Conservation (phyloP, 2,329 filamentous ascomycete species). For the Apiospora rasikravindrae region DNA sequence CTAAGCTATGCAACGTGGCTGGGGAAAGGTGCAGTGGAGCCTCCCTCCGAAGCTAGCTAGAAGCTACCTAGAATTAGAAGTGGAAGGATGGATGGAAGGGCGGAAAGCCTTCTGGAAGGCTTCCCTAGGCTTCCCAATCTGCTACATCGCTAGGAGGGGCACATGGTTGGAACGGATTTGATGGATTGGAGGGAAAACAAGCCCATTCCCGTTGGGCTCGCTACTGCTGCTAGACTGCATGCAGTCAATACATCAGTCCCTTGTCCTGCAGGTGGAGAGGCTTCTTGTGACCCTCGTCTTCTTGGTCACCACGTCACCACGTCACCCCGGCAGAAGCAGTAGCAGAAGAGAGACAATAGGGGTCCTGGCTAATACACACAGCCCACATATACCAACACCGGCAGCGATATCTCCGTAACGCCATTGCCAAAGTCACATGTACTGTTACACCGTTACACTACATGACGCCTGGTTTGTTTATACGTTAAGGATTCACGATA, state of each 20-base stretch:
- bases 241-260: background rate
- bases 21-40: constrained; percentile 15
- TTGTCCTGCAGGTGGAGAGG: constrained; percentile 9
- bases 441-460: background rate
- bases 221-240: background rate
- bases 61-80: background rate
- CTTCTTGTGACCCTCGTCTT: background rate
- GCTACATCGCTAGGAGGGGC: background rate
- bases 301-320: constrained; percentile 10
- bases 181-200: background rate
- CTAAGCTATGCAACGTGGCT: constrained; percentile 10
- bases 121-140: constrained; percentile 12
- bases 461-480: background rate
- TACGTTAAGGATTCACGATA: background rate
- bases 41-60: background rate
- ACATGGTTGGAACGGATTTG: background rate
- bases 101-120: background rate
- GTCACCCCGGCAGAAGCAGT: background rate
- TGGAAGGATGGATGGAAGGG: background rate
- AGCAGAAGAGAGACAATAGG: constrained; percentile 17
- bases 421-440: background rate
- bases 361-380: background rate
- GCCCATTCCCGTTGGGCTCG: constrained; percentile 11
- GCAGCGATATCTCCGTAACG: constrained; percentile 11
- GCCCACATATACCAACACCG: constrained; percentile 10